These are phyloP conservation scores for Triangularia setosa DNA, from an alignment of 2,329 filamentous ascomycete genomes.

Conservation along the genomic window DNA sequence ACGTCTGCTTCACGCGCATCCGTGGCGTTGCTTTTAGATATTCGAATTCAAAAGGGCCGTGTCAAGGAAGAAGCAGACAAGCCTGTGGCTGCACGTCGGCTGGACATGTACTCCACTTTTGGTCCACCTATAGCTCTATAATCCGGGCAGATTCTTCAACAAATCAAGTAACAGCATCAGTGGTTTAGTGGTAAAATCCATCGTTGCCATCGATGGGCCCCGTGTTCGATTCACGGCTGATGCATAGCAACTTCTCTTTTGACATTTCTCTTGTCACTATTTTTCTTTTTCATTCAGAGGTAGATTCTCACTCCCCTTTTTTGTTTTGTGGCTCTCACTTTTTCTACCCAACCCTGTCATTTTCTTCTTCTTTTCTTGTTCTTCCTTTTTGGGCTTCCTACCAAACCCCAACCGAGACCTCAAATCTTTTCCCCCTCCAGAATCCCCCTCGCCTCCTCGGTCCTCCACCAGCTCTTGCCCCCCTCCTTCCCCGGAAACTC, in stretches of 20 bases:
- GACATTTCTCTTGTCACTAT: neutral
- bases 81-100: too few species aligned
- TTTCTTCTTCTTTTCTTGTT: too few species aligned
- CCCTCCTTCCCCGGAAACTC: conserved; percentile 72
- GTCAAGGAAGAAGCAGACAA: too few species aligned
- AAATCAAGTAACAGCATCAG: conserved; percentile 27
- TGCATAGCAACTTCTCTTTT: conserved; percentile 14
- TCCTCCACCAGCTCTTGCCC: conserved; percentile 76
- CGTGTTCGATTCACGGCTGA: conserved; percentile 30
- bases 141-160: neutral
- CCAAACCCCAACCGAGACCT: neutral
- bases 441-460: conserved; percentile 72
- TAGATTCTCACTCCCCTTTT: neutral
- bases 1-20: too few species aligned
- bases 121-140: neutral
- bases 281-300: neutral
- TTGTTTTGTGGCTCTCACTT: neutral
- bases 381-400: neutral
- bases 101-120: too few species aligned
- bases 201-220: conserved; percentile 51
- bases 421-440: conserved; percentile 59
- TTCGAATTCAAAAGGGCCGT: too few species aligned
- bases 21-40: too few species aligned
- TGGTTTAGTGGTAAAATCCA: conserved; percentile 54
- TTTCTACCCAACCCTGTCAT: neutral